Percentiles rank a stretch among this genome's conserved stretches.
These are phyloP conservation scores for Penicillium sp. DNA, from an alignment of 2,329 filamentous ascomycete genomes.

Conservation along the genomic window DNA sequence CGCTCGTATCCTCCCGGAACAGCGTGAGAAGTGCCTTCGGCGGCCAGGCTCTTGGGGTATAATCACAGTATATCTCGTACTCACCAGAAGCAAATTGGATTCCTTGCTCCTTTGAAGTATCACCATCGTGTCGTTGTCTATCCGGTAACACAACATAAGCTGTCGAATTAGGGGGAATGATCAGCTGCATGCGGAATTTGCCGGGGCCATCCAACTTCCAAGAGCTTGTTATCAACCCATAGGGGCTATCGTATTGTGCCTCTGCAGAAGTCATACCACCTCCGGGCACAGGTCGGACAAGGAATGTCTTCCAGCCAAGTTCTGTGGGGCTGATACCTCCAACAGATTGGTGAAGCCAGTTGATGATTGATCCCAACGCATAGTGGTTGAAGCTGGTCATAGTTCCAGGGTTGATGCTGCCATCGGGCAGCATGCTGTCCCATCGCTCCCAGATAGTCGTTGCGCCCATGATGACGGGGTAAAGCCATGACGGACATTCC, in stretches of 20 bases:
- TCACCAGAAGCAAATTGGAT: not conserved
- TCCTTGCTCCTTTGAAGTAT: not conserved
- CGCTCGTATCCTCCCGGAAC: not conserved
- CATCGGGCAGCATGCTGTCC: slow-evolving; percentile 42
- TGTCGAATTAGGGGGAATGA: not conserved
- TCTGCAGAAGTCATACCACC: not conserved
- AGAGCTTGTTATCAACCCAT: not conserved
- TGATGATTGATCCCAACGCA: slow-evolving; percentile 39
- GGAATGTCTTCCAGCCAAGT: slow-evolving; percentile 33
- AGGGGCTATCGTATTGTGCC: not conserved
- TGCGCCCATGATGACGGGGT: slow-evolving; percentile 20
- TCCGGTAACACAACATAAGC: not conserved
- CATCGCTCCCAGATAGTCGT: slow-evolving; percentile 49
- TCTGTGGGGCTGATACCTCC: slow-evolving; percentile 5
- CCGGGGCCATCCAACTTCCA: not conserved
- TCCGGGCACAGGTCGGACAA: not conserved
- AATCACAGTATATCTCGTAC: not conserved
- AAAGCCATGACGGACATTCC: slow-evolving; percentile 7
- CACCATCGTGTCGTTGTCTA: not conserved
- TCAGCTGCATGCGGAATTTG: not conserved
- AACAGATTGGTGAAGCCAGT: slow-evolving; percentile 40
- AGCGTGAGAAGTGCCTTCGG: not conserved
- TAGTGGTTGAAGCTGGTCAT: slow-evolving; percentile 50
- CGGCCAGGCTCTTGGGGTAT: not conserved
- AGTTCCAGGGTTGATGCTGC: slow-evolving; percentile 38